Evolutionary conservation across 2,329 filamentous ascomycete species (phyloP), one percentile per base, ranked within the genome.

Genomic region (Microdochium bolleyi): DNA sequence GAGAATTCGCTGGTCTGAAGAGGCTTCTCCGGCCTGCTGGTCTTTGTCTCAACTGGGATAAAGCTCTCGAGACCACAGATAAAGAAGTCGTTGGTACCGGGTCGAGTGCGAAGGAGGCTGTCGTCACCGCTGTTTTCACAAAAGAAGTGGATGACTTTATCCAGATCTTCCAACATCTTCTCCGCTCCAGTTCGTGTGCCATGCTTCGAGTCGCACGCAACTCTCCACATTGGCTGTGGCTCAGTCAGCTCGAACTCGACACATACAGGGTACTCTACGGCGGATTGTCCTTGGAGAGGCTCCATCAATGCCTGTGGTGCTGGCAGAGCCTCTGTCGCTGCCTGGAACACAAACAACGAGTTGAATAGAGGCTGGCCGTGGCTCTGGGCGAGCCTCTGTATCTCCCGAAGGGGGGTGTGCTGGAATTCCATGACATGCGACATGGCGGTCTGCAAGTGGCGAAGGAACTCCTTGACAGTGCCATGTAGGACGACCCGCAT

Each of bases 181-280:
- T 73, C 55, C 0, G 79, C 73, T 10, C 76, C 78, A 0, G 63
- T 53, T 1, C 65, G 57, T 13, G 78, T 73, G 5, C 84, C 66
- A 11, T 81, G 77, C 1, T 70, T 69, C 1, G 77, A 73, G 60
- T 89, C 84, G 56, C 85, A 86, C 3, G 90, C 89, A 19, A 84
- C 76, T 13, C 88, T 83, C 85, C 91, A 94, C 0, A 83, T 56
- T 1, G 95, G 64, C 0, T 68, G 61, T 19, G 78, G 68, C 0
- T 69, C 71, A 0, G 79, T 65, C 5, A 80, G 68, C 64, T 95
- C 89, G 65, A 94, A 83, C 69, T 96, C 92, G 2, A 89, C 79
- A 60, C 89, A 94, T 3, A 95, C 70, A 0, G 89, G 85, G 65
- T 92, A 95, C 57, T 95, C 90, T 1, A 92, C 83, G 22, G 84